Evolutionary conservation across 1,139 yeast species (phyloP).

Genomic region (Scheffersomyces segobiensis): DNA sequence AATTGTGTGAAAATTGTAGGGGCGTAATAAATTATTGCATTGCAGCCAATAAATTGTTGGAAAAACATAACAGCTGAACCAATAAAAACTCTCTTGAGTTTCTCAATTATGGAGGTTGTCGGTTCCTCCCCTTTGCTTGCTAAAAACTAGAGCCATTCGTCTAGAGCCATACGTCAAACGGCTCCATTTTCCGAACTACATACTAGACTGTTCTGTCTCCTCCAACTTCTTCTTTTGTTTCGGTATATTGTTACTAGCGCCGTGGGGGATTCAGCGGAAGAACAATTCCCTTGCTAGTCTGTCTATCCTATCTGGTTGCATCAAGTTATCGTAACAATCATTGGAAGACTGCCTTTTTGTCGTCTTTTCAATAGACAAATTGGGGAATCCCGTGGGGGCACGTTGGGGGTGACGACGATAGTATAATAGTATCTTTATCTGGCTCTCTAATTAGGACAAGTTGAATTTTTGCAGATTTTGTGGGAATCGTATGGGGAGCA

Average conservation of each 20-base stretch:
- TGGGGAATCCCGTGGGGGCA: not conserved
- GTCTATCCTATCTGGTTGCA: not conserved
- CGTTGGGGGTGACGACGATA: not conserved
- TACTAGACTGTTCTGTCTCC: not conserved
- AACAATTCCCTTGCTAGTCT: not conserved
- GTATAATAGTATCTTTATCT: not conserved
- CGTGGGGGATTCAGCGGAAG: not conserved
- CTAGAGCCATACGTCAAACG: too few relatives aligned
- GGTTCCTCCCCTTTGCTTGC: not conserved
- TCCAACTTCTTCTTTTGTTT: not conserved
- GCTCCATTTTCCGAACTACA: not conserved
- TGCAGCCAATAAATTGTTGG: slow-evolving; percentile 19
- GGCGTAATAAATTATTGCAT: slow-evolving; percentile 17
- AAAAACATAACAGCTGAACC: slow-evolving; percentile 12
- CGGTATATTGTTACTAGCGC: not conserved
- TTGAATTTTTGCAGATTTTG: not conserved
- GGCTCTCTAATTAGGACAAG: not conserved
- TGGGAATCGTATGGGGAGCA: not conserved
- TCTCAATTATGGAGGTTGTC: not conserved
- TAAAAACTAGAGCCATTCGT: too few relatives aligned
- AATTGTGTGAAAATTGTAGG: slow-evolving; percentile 9
- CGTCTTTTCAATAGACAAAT: not conserved
- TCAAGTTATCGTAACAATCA: not conserved
- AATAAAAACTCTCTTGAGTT: slow-evolving; percentile 9
- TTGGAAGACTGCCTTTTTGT: not conserved